Evolutionary conservation across 2,329 filamentous ascomycete species (phyloP).

Genomic region (Tolypocladium nubicola): DNA sequence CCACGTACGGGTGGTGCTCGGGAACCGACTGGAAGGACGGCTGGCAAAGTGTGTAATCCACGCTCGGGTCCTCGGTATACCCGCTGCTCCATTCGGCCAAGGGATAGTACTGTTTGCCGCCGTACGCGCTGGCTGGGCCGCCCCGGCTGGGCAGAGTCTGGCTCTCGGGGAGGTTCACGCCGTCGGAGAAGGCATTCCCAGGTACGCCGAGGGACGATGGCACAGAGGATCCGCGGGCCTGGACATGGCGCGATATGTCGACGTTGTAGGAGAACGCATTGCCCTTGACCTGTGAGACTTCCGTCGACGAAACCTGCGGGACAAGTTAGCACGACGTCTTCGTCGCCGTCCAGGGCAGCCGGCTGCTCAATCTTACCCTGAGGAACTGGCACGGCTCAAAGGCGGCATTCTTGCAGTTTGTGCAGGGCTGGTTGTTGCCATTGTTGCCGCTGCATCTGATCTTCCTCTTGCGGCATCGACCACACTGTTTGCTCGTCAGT

Average conservation of each 20-base stretch:
- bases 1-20: constrained; percentile 12
- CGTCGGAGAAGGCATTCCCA: constrained; percentile 9
- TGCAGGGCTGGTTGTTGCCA: constrained; percentile 66
- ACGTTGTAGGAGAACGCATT: constrained; percentile 17
- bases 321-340: not conserved
- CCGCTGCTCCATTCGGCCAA: constrained; percentile 12
- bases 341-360: constrained; percentile 1
- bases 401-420: constrained; percentile 70
- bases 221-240: constrained; percentile 12
- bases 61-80: constrained; percentile 14
- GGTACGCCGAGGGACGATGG: constrained; percentile 6
- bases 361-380: constrained; percentile 44
- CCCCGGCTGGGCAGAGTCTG: constrained; percentile 11
- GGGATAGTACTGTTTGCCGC: constrained; percentile 14
- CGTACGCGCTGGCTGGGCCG: constrained; percentile 12
- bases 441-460: constrained; percentile 87
- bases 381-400: constrained; percentile 66
- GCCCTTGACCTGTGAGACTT: constrained; percentile 14
- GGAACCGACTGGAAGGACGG: constrained; percentile 7
- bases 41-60: constrained; percentile 14
- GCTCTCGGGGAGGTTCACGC: constrained; percentile 6
- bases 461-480: constrained; percentile 83
- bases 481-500: constrained; percentile 50
- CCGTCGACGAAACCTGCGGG: constrained; percentile 20
- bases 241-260: constrained; percentile 19